These are phyloP conservation scores for Pinus taeda DNA, from an alignment of 75 land plant genomes.

Conservation along the genomic window DNA sequence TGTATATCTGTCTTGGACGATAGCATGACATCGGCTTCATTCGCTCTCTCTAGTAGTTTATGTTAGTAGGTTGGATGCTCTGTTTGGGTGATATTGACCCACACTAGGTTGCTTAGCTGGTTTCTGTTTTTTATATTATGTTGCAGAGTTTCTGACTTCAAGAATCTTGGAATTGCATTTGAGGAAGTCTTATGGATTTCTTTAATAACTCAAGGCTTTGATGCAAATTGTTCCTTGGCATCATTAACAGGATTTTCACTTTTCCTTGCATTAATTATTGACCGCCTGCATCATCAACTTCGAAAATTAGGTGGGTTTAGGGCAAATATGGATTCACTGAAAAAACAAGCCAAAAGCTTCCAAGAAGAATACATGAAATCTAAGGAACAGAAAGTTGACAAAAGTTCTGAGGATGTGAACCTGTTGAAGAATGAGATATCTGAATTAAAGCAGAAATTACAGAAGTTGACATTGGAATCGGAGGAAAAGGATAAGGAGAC, in stretches of 20 bases:
- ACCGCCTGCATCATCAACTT: slow-evolving; percentile 60
- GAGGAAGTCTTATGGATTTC: not conserved
- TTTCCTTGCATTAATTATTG: slow-evolving; percentile 63
- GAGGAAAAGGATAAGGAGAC: slow-evolving; percentile 51
- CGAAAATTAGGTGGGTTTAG: slow-evolving; percentile 29
- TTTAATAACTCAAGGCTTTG: not conserved
- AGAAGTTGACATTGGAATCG: slow-evolving; percentile 52
- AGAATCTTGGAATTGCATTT: not conserved
- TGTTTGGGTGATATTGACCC: not conserved
- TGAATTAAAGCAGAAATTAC: slow-evolving; percentile 38
- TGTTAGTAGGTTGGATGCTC: not conserved
- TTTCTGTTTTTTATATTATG: not conserved
- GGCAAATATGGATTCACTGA: slow-evolving; percentile 21
- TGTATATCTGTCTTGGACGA: not conserved
- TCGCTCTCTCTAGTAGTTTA: not conserved
- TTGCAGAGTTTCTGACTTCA: not conserved
- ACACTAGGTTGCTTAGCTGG: not conserved
- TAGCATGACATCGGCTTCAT: not conserved
- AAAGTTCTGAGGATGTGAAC: slow-evolving; percentile 34
- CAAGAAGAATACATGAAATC: slow-evolving; percentile 36
- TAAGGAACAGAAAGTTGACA: slow-evolving; percentile 47
- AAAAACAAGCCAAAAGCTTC: slow-evolving; percentile 44
- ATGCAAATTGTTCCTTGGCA: not conserved
- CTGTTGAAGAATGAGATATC: slow-evolving; percentile 47
- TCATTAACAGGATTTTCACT: slow-evolving; percentile 58